Conservation (phyloP, 2,329 filamentous ascomycete genomes). For the Phyllosticta capitalensis region DNA sequence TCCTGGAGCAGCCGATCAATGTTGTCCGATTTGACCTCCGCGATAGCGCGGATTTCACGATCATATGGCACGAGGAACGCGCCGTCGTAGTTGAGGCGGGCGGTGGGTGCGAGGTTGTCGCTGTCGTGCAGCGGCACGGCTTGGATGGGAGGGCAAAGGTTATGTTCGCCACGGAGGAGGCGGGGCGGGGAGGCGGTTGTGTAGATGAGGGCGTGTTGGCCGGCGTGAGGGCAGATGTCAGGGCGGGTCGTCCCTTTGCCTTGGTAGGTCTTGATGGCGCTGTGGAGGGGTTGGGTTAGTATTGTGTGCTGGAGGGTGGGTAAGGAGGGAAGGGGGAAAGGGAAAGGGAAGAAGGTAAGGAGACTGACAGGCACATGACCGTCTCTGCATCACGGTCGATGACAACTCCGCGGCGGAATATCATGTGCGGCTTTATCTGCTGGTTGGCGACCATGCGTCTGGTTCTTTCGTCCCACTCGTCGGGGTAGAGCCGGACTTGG, state of each 20-base stretch:
- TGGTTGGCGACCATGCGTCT: neutral
- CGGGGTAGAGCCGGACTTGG: neutral
- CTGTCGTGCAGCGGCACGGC: neutral
- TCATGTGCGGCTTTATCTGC: neutral
- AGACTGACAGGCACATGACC: neutral
- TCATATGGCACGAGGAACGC: neutral
- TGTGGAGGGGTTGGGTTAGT: neutral
- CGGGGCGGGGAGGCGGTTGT: neutral
- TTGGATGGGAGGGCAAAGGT: neutral
- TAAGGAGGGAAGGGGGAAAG: neutral
- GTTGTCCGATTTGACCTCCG: neutral
- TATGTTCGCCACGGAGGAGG: neutral
- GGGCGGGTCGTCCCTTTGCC: neutral
- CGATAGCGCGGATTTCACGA: neutral
- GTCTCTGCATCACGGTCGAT: neutral
- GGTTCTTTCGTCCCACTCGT: neutral
- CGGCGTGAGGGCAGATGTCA: neutral
- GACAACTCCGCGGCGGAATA: neutral
- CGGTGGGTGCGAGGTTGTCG: neutral
- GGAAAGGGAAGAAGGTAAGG: neutral
- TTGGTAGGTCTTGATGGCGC: neutral
- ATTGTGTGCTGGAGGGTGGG: neutral
- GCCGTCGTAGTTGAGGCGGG: neutral
- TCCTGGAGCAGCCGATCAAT: neutral
- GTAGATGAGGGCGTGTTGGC: conserved; percentile 1